phyloP scores from a whole-genome alignment of 768 basidiomycete species.

The Cyathus striatus region DNA sequence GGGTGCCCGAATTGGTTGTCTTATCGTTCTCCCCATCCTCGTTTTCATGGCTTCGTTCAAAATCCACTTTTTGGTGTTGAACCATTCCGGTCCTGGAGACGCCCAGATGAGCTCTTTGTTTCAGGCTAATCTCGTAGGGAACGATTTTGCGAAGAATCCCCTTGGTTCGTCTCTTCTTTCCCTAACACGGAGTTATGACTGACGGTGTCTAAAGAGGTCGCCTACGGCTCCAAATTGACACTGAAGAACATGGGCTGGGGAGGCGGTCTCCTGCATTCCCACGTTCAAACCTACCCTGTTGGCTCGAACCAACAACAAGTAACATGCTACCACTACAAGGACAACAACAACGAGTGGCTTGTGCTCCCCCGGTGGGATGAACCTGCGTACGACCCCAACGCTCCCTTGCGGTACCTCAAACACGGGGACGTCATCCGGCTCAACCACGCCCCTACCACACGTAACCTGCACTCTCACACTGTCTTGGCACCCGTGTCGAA shows the following conservation, averaged over 20 bases:
- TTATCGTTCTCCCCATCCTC: slow-evolving; percentile 86
- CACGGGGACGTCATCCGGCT: slow-evolving; percentile 80
- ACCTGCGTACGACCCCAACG: slow-evolving; percentile 57
- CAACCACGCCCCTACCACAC: slow-evolving; percentile 73
- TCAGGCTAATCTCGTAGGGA: slow-evolving; percentile 93
- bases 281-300: slow-evolving; percentile 90
- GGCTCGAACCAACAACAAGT: slow-evolving; percentile 95
- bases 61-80: slow-evolving; percentile 91
- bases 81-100: slow-evolving; percentile 93
- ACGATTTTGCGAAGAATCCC: slow-evolving; percentile 89
- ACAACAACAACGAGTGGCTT: slow-evolving; percentile 92
- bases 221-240: slow-evolving; percentile 85
- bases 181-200: not conserved
- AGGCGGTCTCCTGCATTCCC: slow-evolving; percentile 94
- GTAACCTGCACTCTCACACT: slow-evolving; percentile 90
- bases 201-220: slow-evolving; percentile 54
- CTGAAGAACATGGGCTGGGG: slow-evolving; percentile 98
- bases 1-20: slow-evolving; percentile 77
- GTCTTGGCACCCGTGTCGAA: slow-evolving; percentile 88
- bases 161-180: slow-evolving; percentile 47
- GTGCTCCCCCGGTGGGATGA: slow-evolving; percentile 82
- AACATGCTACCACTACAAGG: slow-evolving; percentile 99
- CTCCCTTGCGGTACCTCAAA: slow-evolving; percentile 63
- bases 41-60: slow-evolving; percentile 96
- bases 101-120: slow-evolving; percentile 98